Conservation (phyloP, 2,329 filamentous ascomycete species). For the Nemania sp. region DNA sequence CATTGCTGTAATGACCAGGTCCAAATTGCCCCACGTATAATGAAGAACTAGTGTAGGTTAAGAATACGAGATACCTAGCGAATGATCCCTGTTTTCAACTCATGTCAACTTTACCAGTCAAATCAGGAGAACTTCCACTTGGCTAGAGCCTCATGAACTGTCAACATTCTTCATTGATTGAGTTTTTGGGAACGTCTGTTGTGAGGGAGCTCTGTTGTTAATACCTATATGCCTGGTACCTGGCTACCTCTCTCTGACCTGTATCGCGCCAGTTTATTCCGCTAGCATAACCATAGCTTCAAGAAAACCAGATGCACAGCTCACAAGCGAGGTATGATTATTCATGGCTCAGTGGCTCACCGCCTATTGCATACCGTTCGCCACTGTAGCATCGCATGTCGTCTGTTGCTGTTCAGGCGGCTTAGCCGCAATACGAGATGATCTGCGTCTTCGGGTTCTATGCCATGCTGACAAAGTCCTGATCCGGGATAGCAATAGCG, state of each 20-base stretch:
- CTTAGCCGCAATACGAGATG: slow-evolving; percentile 19
- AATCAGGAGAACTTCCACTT: background rate
- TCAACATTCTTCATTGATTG: too few species aligned
- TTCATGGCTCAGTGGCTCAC: slow-evolving; percentile 5
- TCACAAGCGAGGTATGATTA: background rate
- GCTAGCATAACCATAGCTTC: background rate
- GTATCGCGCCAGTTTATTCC: background rate
- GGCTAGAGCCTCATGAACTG: background rate
- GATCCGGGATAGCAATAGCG: slow-evolving; percentile 1
- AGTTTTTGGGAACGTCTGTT: too few species aligned
- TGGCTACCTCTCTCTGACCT: background rate
- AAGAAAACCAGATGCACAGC: background rate
- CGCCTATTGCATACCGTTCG: background rate
- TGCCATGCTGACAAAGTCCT: background rate
- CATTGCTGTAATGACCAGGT: too few species aligned
- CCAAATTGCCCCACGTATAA: background rate
- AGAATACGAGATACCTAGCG: slow-evolving; percentile 12
- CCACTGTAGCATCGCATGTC: background rate
- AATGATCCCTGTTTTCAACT: too few species aligned
- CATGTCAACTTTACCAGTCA: background rate
- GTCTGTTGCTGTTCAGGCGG: slow-evolving; percentile 2
- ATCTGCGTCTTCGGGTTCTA: slow-evolving; percentile 17
- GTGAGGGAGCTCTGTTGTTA: too few species aligned
- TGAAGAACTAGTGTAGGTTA: background rate
- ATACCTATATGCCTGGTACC: too few species aligned